Conservation (phyloP, 148 eudicot species). For the Chenopodium berlandieri region DNA sequence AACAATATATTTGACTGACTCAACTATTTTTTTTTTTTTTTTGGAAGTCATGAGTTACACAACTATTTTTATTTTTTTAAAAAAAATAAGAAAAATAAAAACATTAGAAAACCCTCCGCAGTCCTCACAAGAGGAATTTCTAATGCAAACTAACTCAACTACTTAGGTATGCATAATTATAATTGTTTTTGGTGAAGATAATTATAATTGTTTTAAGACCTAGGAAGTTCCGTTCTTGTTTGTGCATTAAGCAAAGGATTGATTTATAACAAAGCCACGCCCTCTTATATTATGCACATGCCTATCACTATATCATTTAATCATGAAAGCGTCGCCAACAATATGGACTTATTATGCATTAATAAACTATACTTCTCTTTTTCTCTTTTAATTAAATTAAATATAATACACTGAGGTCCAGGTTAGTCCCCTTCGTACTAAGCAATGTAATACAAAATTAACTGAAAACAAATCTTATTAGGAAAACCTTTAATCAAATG, state of each 20-base stretch:
- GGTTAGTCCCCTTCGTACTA: conserved; percentile 43
- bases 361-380: background rate
- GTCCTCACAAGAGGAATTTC: no score
- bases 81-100: no score
- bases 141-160: background rate
- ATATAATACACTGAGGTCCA: conserved; percentile 19
- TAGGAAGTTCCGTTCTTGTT: background rate
- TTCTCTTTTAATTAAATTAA: background rate
- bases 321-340: conserved; percentile 16
- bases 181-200: no score
- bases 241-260: conserved; percentile 34
- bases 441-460: conserved; percentile 29
- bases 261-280: conserved; percentile 28
- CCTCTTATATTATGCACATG: conserved; percentile 26
- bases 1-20: no score
- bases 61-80: no score
- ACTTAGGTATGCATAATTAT: no score
- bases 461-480: conserved; percentile 21
- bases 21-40: no score
- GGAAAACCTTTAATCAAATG: conserved; percentile 20
- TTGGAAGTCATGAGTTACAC: no score
- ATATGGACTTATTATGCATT: conserved; percentile 11
- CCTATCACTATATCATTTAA: conserved; percentile 15
- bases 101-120: no score
- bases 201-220: no score